phyloP scores from a whole-genome alignment of 1,284 basidiomycete genomes.

The Phlebopus sp. region DNA sequence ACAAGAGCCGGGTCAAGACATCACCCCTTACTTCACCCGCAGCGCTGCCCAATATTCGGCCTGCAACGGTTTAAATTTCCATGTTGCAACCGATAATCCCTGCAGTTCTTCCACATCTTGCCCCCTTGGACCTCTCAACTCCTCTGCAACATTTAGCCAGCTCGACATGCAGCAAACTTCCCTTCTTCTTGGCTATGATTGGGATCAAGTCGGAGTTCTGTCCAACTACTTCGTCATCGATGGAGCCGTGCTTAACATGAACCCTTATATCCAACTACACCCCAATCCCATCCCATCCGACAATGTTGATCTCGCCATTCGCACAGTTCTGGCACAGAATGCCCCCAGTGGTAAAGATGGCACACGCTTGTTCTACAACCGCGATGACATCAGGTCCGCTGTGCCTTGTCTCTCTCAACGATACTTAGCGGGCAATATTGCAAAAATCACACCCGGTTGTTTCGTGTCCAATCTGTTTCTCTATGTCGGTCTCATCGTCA shows the following conservation, averaged over 20 bases:
- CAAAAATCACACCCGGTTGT: conserved; percentile 95
- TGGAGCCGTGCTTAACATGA: conserved; percentile 92
- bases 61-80: conserved; percentile 61
- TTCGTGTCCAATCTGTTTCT: conserved; percentile 90
- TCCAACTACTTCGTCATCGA: conserved; percentile 85
- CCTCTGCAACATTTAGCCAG: conserved; percentile 53
- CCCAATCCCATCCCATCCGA: conserved; percentile 69
- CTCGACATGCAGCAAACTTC: conserved; percentile 66
- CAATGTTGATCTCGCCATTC: conserved; percentile 80
- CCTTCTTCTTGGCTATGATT: conserved; percentile 79
- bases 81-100: conserved; percentile 71
- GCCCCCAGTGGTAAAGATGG: conserved; percentile 79
- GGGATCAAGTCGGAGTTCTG: conserved; percentile 75
- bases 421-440: conserved; percentile 92
- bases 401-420: conserved; percentile 80
- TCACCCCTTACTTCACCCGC: conserved; percentile 82
- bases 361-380: conserved; percentile 81
- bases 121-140: conserved; percentile 56
- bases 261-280: conserved; percentile 80
- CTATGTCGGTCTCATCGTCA: conserved; percentile 89
- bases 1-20: conserved; percentile 77
- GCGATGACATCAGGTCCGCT: conserved; percentile 60
- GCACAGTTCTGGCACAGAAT: conserved; percentile 61
- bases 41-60: conserved; percentile 57
- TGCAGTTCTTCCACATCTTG: conserved; percentile 64